A percentile compares a stretch with the other conserved stretches of the same genome.
Evolutionary conservation across 2,329 filamentous ascomycete genomes (phyloP).

Genomic region (Ophiosphaerella korrae): DNA sequence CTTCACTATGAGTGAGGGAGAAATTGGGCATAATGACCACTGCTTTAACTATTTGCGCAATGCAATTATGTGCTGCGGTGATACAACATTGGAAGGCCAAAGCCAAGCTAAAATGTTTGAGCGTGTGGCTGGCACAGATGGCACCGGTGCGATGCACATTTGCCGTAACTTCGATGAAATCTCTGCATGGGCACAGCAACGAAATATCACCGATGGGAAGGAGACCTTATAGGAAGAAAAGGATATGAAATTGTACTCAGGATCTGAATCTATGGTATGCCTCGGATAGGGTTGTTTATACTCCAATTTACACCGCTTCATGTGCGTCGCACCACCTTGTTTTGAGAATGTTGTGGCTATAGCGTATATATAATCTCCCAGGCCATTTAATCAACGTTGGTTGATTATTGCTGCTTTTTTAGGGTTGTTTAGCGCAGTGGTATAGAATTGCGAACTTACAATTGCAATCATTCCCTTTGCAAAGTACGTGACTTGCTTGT

Average conservation of each 20-base stretch:
- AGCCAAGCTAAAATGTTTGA: constrained; percentile 6
- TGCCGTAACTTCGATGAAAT: constrained; percentile 26
- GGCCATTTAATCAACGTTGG: no score
- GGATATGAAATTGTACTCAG: not conserved
- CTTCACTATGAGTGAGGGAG: constrained; percentile 17
- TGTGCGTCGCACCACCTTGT: no score
- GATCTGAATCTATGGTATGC: no score
- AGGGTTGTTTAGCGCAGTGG: no score
- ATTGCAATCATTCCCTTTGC: no score
- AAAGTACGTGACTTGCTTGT: no score
- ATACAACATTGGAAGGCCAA: constrained; percentile 34
- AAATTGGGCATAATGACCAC: constrained; percentile 33
- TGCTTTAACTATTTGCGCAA: constrained; percentile 37
- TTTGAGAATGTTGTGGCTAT: no score
- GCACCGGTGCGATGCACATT: constrained; percentile 23
- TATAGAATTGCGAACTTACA: no score
- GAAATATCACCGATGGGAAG: not conserved
- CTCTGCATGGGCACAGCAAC: constrained; percentile 10
- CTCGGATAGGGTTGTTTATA: not conserved
- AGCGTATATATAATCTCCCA: no score
- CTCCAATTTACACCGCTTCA: no score
- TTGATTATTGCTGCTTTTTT: no score
- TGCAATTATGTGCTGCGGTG: constrained; percentile 30
- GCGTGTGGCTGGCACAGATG: constrained; percentile 18
- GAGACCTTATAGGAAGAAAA: not conserved